Base-by-base conservation (phyloP, 2,329 filamentous ascomycete species). In the Ramichloridium luteum region DNA sequence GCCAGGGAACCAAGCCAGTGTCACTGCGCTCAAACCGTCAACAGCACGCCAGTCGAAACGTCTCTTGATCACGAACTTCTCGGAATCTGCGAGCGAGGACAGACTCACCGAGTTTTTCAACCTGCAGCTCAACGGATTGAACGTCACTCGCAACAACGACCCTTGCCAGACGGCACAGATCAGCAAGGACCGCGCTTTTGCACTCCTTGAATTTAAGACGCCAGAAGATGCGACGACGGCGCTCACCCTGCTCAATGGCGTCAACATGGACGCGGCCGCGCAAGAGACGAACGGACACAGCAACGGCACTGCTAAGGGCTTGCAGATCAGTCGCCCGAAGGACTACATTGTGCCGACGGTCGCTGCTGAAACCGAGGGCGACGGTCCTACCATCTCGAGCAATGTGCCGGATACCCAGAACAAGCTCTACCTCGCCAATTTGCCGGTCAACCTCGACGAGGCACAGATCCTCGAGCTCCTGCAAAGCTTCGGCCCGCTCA, bases 11-110 rank as follows among this genome's bases (percentile, higher is more conserved):
- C 77, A 50, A 61, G 66, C 67, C 17, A 79, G 73, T 39, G 83
- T 73, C 47, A 72, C 81, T n/a, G 74, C 83, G 4, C 72, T 99
- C 33, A 92, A 92, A 58, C 85, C 90, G 3, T 81, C 80, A 32
- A 93, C 93, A 57, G 86, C 90, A 11, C 79, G 90, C 43, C 90
- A 98, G 61, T 77, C 86, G 31, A 96, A 92, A 65, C 81, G 92
- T 45, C 72, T 99, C 14, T 74, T 98, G 45, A 73, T 86, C 16
- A 77, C 84, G 60, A 93, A 93, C 53, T 59, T 98, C 10, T 80
- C 88, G 2, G 50, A 70, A 2, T 70, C 65, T 14, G 70, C 71
- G n/a, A 81, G 73, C 10, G 83, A 93, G 37, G 86, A 93, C 32
- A 64, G 62, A 40, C 56, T 98, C 25, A 62, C 79, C 38, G 70